Conservation (phyloP, 371 early-diverging fungal species). For the Umbelopsis sp. region DNA sequence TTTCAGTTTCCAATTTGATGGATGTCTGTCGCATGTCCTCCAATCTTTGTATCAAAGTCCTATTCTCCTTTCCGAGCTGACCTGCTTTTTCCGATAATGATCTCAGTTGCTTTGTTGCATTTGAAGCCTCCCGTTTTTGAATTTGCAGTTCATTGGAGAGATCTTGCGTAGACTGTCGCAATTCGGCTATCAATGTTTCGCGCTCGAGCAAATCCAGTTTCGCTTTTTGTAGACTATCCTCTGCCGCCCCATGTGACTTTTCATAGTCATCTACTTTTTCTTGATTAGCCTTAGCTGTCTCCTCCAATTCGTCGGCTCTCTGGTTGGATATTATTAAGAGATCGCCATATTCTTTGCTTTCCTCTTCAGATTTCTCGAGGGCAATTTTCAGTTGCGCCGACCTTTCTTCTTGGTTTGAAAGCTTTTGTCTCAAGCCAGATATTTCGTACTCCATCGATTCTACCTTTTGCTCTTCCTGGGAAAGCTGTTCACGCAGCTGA, state of each 20-base stretch:
- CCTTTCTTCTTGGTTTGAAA: not conserved
- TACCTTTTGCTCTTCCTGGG: not conserved
- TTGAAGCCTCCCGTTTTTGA: not conserved
- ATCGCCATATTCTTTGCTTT: constrained; percentile 7
- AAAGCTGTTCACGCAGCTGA: not conserved
- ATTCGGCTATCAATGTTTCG: not conserved
- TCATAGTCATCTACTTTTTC: not conserved
- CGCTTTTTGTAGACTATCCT: not conserved
- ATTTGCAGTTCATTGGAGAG: not conserved
- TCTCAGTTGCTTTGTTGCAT: constrained; percentile 17
- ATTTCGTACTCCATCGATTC: constrained; percentile 12
- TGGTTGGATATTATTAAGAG: not conserved
- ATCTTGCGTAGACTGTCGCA: not conserved
- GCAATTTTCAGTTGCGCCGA: too few relatives aligned
- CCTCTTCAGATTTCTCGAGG: not conserved
- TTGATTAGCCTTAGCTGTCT: not conserved
- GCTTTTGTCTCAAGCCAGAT: constrained; percentile 5
- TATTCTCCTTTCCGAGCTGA: constrained; percentile 19
- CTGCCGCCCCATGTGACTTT: not conserved
- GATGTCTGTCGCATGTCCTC: not conserved
- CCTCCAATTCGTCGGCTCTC: not conserved
- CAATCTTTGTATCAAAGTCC: constrained; percentile 5
- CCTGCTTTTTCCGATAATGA: constrained; percentile 15
- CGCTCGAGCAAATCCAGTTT: not conserved
- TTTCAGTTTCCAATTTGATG: not conserved